Percentiles rank a stretch among this genome's conserved stretches.
Evolutionary conservation across 768 basidiomycete genomes (phyloP).

Genomic region (Mycena haematopus): DNA sequence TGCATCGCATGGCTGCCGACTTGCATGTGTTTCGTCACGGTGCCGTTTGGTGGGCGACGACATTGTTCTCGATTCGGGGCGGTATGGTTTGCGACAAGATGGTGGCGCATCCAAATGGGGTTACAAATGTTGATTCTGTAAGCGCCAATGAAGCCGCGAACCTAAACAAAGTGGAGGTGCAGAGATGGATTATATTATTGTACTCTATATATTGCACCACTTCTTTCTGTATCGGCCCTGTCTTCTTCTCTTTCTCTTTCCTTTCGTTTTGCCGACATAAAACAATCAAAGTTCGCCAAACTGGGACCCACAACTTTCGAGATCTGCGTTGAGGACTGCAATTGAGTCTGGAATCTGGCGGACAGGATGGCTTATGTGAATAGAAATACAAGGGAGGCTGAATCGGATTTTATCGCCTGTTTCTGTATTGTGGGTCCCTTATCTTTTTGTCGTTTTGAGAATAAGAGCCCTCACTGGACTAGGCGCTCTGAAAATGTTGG

Average conservation of each 20-base stretch:
- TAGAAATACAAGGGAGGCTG: slow-evolving; percentile 10
- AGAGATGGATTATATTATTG: no score
- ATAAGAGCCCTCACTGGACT: slow-evolving; percentile 1
- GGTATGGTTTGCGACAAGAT: neutral
- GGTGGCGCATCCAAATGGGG: neutral
- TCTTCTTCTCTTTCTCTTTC: neutral
- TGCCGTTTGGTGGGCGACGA: slow-evolving; percentile 38
- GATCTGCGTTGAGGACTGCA: neutral
- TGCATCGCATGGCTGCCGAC: slow-evolving; percentile 22
- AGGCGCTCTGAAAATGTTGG: neutral
- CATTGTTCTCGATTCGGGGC: slow-evolving; percentile 5
- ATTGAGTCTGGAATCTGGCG: slow-evolving; percentile 2
- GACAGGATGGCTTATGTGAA: slow-evolving; percentile 13
- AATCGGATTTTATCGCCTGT: slow-evolving; percentile 9
- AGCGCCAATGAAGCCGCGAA: no score
- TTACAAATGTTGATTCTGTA: neutral
- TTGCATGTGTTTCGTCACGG: slow-evolving; percentile 38
- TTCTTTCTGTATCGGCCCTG: neutral
- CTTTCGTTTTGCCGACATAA: neutral
- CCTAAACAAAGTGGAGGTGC: no score
- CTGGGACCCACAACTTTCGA: slow-evolving; percentile 24
- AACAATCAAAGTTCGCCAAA: neutral
- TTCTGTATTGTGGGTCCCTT: neutral
- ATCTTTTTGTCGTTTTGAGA: slow-evolving; percentile 10
- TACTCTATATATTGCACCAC: no score